These are phyloP conservation scores for Globisporangium emineosum DNA, from an alignment of 352 stramenopile genomes.

Conservation along the genomic window DNA sequence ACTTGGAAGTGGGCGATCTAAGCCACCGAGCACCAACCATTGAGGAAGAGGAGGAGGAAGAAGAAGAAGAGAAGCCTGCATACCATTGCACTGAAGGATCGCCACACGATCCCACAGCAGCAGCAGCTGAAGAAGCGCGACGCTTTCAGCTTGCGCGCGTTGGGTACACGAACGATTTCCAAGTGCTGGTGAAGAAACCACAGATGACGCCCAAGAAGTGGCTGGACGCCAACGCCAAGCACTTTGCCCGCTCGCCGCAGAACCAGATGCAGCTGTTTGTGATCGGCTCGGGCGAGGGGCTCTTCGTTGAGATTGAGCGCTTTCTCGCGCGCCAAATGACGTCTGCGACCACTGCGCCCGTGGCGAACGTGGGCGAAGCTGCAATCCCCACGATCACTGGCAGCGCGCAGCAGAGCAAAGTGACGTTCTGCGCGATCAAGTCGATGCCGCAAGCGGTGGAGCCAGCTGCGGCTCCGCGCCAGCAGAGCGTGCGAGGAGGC, in stretches of 20 bases:
- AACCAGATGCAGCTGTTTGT: conserved; percentile 82
- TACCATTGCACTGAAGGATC: too few species aligned
- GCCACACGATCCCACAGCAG: neutral
- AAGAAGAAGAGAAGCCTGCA: conserved; percentile 4
- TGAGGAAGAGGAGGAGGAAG: neutral
- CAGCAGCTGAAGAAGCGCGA: neutral
- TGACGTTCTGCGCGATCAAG: conserved; percentile 73
- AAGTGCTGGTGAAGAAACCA: conserved; percentile 41
- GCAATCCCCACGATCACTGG: conserved; percentile 39
- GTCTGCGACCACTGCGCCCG: conserved; percentile 28
- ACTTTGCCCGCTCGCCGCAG: conserved; percentile 49
- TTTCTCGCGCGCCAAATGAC: conserved; percentile 62
- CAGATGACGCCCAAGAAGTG: conserved; percentile 43
- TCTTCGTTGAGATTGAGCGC: conserved; percentile 69
- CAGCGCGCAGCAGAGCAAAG: conserved; percentile 50
- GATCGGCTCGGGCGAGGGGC: conserved; percentile 59
- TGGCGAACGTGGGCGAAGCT: conserved; percentile 37
- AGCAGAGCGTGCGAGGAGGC: neutral
- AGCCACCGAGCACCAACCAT: conserved; percentile 7
- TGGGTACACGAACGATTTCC: conserved; percentile 51
- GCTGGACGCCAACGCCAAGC: conserved; percentile 32
- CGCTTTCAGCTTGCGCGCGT: conserved; percentile 21
- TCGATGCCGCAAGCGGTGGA: conserved; percentile 21
- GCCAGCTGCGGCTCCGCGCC: conserved; percentile 10
- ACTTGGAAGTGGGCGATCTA: conserved; percentile 28